A percentile compares a stretch with the other conserved stretches of the same genome.
These are phyloP conservation scores for Populus trichocarpa DNA, from an alignment of 441 rosid genomes.

Conservation along the genomic window DNA sequence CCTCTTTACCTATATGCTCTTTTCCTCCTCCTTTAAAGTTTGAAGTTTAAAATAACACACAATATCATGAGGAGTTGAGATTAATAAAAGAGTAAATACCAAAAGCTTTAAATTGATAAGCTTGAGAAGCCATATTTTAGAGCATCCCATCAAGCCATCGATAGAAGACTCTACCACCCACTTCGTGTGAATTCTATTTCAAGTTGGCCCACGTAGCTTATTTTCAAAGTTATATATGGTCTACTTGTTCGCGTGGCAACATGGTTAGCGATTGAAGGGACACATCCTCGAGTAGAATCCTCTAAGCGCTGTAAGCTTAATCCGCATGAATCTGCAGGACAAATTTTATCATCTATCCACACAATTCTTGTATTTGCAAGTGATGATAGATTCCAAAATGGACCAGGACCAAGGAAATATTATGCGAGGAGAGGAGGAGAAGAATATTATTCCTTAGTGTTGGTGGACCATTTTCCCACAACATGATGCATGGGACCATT, in stretches of 20 bases:
- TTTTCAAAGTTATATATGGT: neutral
- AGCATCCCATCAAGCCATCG: conserved; percentile 8
- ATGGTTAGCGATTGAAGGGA: neutral
- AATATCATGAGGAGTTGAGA: too few species aligned
- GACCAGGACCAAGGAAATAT: neutral
- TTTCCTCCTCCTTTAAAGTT: too few species aligned
- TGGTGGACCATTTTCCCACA: conserved; percentile 52
- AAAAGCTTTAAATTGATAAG: neutral
- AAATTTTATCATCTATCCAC: neutral
- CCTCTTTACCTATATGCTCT: too few species aligned
- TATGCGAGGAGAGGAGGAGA: neutral
- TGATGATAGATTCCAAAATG: neutral
- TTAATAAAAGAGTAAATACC: too few species aligned
- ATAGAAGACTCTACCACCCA: conserved; percentile 6
- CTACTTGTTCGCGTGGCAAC: neutral
- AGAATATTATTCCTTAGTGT: neutral
- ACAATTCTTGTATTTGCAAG: neutral
- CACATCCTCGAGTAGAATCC: neutral
- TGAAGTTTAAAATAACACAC: too few species aligned
- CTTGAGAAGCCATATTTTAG: neutral
- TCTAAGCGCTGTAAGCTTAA: neutral
- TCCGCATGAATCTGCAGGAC: neutral
- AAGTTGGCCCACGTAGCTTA: conserved; percentile 17
- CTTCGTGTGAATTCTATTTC: conserved; percentile 11
- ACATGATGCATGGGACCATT: conserved; percentile 14